Evolutionary conservation across 805 yeast genomes (phyloP).

Genomic region (Candida andamanensis): DNA sequence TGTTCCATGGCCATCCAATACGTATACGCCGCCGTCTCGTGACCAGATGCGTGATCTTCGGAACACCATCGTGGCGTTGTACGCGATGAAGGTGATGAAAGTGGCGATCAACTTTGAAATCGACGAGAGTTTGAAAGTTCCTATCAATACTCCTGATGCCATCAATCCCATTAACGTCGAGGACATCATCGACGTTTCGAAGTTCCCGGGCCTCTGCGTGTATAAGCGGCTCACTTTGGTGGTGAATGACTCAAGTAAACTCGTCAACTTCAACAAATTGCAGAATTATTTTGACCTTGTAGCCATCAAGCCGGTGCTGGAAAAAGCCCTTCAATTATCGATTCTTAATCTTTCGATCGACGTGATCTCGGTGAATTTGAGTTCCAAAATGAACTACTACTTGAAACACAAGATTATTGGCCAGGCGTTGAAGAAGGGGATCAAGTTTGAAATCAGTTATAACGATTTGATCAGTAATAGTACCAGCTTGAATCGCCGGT

Average conservation of each 20-base stretch:
- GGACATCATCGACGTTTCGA: conserved; percentile 14
- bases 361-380: conserved; percentile 66
- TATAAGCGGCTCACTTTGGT: conserved; percentile 72
- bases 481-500: conserved; percentile 40
- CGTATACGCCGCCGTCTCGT: conserved; percentile 39
- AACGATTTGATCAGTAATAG: conserved; percentile 42
- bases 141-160: conserved; percentile 35
- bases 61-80: conserved; percentile 47
- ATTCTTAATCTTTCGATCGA: conserved; percentile 77
- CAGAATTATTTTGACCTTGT: conserved; percentile 64
- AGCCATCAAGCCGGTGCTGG: conserved; percentile 76
- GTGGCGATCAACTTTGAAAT: conserved; percentile 69
- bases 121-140: conserved; percentile 48
- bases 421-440: conserved; percentile 77
- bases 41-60: conserved; percentile 42
- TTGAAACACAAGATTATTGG: conserved; percentile 81
- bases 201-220: conserved; percentile 34
- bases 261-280: conserved; percentile 53
- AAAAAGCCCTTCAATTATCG: conserved; percentile 70
- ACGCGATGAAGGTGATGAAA: conserved; percentile 65
- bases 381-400: conserved; percentile 63
- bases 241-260: conserved; percentile 72
- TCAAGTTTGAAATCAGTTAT: conserved; percentile 76
- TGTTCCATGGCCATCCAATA: conserved; percentile 64
- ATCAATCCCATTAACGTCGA: conserved; percentile 46